These are phyloP conservation scores for Nannizziopsis barbatae DNA, from an alignment of 2,329 filamentous ascomycete genomes.

Conservation along the genomic window DNA sequence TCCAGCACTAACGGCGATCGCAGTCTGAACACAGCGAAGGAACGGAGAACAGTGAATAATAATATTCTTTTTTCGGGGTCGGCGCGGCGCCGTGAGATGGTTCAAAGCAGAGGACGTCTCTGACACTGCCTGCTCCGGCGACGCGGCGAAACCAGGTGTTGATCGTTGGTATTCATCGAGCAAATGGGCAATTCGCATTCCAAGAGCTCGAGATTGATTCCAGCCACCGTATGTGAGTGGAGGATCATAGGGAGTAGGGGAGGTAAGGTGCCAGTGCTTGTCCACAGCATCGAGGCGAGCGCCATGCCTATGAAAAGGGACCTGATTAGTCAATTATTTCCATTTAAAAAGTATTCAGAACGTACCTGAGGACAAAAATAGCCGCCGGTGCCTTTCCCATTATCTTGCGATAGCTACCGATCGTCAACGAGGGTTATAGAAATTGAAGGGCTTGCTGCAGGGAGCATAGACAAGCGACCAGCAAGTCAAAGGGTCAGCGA, in stretches of 20 bases:
- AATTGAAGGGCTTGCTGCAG: not conserved
- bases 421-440: not conserved
- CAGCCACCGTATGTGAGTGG: slow-evolving; percentile 91
- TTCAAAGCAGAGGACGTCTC: not conserved
- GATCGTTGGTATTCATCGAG: slow-evolving; percentile 40
- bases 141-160: slow-evolving; percentile 6
- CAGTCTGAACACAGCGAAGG: slow-evolving; percentile 82
- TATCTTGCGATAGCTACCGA: not conserved
- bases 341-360: not conserved
- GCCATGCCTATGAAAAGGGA: slow-evolving; percentile 56
- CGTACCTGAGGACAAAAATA: slow-evolving; percentile 13
- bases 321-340: not conserved
- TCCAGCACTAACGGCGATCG: slow-evolving; percentile 75
- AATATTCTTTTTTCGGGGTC: slow-evolving; percentile 53
- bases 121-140: slow-evolving; percentile 26
- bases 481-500: too few species aligned
- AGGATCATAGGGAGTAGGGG: slow-evolving; percentile 88
- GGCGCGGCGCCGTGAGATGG: slow-evolving; percentile 27
- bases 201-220: slow-evolving; percentile 72
- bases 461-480: too few species aligned
- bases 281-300: slow-evolving; percentile 89
- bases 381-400: slow-evolving; percentile 12
- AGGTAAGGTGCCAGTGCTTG: slow-evolving; percentile 87
- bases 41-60: slow-evolving; percentile 92
- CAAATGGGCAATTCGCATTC: slow-evolving; percentile 70